phyloP scores from a whole-genome alignment of 495 filamentous ascomycete genomes.

The Cenococcum geophilum region DNA sequence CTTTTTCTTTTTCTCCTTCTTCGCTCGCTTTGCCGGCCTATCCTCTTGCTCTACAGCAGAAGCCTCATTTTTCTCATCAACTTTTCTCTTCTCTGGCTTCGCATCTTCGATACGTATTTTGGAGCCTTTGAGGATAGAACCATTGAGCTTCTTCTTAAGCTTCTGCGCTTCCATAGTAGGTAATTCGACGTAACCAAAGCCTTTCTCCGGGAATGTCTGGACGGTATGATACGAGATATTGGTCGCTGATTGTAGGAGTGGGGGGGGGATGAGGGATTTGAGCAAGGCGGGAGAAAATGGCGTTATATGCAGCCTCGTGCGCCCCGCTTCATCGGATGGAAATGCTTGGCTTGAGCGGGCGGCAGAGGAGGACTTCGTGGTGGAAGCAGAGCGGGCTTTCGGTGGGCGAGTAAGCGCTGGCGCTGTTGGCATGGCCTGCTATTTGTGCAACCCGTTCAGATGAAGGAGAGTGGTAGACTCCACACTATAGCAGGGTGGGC shows the following conservation, averaged over 20 bases:
- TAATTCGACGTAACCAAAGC: constrained; percentile 83
- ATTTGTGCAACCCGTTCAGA: not conserved
- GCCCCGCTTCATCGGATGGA: constrained; percentile 7
- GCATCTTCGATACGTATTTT: constrained; percentile 82
- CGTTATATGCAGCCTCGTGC: constrained; percentile 63
- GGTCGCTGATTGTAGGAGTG: constrained; percentile 58
- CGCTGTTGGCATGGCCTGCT: constrained; percentile 5
- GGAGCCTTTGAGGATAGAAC: constrained; percentile 71
- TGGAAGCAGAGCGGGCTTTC: not conserved
- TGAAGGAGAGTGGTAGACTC: not conserved
- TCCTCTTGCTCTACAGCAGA: constrained; percentile 35
- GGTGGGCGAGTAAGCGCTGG: constrained; percentile 10
- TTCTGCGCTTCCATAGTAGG: constrained; percentile 77
- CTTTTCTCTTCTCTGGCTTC: constrained; percentile 46
- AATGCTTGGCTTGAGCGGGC: not conserved
- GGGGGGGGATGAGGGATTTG: constrained; percentile 58
- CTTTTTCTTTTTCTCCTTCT: constrained; percentile 57
- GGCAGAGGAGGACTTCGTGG: not conserved
- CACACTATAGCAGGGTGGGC: not conserved
- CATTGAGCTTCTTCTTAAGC: constrained; percentile 88
- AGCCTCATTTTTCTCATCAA: constrained; percentile 25
- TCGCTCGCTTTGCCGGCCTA: constrained; percentile 37
- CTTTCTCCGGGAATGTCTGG: constrained; percentile 79
- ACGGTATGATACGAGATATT: constrained; percentile 80
- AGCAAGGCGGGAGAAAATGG: constrained; percentile 71